Evolutionary conservation across 345 rosid genomes (phyloP).

Genomic region (Linum trigynum): DNA sequence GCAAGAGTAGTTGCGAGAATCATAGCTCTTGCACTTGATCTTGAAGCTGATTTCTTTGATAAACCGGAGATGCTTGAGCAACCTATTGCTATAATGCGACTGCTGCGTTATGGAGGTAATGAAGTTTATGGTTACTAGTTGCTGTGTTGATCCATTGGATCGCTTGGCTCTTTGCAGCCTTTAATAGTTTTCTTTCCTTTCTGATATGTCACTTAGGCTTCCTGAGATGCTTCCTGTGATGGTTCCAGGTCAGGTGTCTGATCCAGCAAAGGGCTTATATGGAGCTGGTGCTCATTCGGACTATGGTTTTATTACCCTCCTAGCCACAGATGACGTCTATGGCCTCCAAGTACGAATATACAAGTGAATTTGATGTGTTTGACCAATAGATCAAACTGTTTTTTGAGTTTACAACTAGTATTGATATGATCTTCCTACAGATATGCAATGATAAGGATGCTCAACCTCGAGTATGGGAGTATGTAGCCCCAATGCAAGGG

Average conservation of each 20-base stretch:
- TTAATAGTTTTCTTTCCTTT: not conserved
- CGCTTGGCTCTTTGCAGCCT: not conserved
- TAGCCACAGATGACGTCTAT: constrained; percentile 63
- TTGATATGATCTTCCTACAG: constrained; percentile 23
- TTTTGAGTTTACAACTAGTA: not conserved
- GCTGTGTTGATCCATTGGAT: not conserved
- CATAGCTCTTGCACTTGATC: constrained; percentile 67
- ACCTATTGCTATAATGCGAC: constrained; percentile 58
- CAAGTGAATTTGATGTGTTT: constrained; percentile 1
- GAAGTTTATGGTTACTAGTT: not conserved
- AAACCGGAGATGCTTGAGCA: constrained; percentile 65
- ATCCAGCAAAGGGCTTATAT: constrained; percentile 66
- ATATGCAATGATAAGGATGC: constrained; percentile 74
- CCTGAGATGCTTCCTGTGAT: not conserved
- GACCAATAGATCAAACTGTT: not conserved
- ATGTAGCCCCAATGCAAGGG: constrained; percentile 74
- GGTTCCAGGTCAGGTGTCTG: constrained; percentile 43
- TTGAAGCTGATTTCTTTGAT: constrained; percentile 66
- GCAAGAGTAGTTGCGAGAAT: constrained; percentile 49
- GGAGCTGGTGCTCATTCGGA: constrained; percentile 94
- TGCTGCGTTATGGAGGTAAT: constrained; percentile 67
- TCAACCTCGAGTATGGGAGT: constrained; percentile 73
- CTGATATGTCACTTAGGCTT: not conserved
- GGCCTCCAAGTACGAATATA: constrained; percentile 65
- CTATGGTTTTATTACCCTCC: constrained; percentile 71